Percentiles rank a stretch among this genome's conserved stretches.
Evolutionary conservation across 2,329 filamentous ascomycete species (phyloP).

Genomic region (Claviceps arundinis): DNA sequence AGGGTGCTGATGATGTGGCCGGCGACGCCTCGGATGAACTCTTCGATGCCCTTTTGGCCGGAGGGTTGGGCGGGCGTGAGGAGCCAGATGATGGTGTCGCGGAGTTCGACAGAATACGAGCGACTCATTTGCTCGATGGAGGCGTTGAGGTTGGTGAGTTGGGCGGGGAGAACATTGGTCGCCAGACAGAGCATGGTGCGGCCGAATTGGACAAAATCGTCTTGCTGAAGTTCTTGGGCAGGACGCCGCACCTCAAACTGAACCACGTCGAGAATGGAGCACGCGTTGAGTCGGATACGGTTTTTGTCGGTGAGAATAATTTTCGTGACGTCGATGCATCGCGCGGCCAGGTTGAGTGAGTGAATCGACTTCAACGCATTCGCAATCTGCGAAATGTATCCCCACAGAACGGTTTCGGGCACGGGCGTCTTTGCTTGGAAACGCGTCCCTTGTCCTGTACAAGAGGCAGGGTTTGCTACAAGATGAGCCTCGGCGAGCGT

Average conservation of each 20-base stretch:
- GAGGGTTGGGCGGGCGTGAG: slow-evolving; percentile 48
- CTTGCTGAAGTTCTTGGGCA: slow-evolving; percentile 66
- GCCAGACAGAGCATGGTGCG: slow-evolving; percentile 73
- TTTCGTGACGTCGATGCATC: slow-evolving; percentile 77
- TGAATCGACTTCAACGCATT: slow-evolving; percentile 83
- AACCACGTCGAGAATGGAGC: slow-evolving; percentile 79
- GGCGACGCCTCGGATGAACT: slow-evolving; percentile 67
- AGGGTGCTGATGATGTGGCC: slow-evolving; percentile 62
- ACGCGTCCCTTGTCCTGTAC: slow-evolving; percentile 27
- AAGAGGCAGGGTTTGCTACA: slow-evolving; percentile 13
- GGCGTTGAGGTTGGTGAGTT: slow-evolving; percentile 49
- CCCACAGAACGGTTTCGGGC: slow-evolving; percentile 70
- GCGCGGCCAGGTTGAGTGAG: slow-evolving; percentile 63
- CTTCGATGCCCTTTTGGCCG: slow-evolving; percentile 58
- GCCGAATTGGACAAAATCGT: slow-evolving; percentile 77
- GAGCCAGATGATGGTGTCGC: slow-evolving; percentile 72
- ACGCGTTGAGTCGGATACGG: slow-evolving; percentile 75
- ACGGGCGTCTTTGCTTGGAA: slow-evolving; percentile 35
- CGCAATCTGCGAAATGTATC: slow-evolving; percentile 82
- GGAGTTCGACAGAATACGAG: slow-evolving; percentile 64
- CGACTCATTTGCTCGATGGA: slow-evolving; percentile 65
- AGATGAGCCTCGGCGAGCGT: slow-evolving; percentile 79
- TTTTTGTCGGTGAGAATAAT: slow-evolving; percentile 84
- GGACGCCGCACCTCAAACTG: slow-evolving; percentile 61
- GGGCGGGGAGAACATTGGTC: slow-evolving; percentile 45